Evolutionary conservation across 202 grass and related monocot genomes (phyloP), one percentile per base, ranked within the genome.

Genomic region (Miscanthus sacchariflorus): DNA sequence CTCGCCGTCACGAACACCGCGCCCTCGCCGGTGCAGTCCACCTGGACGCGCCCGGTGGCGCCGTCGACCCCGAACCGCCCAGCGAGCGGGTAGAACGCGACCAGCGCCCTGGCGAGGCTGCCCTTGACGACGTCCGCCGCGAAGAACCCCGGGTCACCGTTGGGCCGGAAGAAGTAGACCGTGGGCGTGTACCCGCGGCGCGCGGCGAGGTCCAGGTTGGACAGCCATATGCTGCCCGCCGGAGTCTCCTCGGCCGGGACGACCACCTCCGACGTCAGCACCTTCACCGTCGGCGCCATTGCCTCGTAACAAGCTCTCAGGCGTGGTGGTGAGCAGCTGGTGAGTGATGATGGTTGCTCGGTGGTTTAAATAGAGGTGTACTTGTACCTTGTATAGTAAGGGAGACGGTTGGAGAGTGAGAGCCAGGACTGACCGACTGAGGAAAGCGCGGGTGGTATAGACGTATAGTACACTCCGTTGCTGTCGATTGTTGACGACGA

Each of bases 181-280:
- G 85, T 93, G 0, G 94, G 77, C 3, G 94, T 96, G 89, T 96
- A 80, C 64, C 80, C 91, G 59, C 91, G 84, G 59, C 83, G 74
- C 12, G 78, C 91, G 52, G 84, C 87, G 12, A 93, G 78, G 85
- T 95, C 89, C 0, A 95, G 85, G 87, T 93, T 95, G 17, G 94
- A 94, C 12, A 94, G 45, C 92, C 90, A 90, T 38, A 94, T 33
- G 42, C 33, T 19, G 1, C 25, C 48, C n/a, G 65, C 52, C 74
- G 95, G 95, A 21, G 92, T 94, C 69, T 39, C 72, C 38, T 88
- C 92, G 1, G 76, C 81, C 5, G 95, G 95, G 9, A 83, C 48
- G 28, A 94, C 95, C 74, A 97, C 0, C 33, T 91, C 88, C 77
- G 92, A 89, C 76, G 72, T 87, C 24, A 95, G 30, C 9, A 95